Evolutionary conservation across 768 basidiomycete species (phyloP).

Genomic region (Filobasidium floriforme): DNA sequence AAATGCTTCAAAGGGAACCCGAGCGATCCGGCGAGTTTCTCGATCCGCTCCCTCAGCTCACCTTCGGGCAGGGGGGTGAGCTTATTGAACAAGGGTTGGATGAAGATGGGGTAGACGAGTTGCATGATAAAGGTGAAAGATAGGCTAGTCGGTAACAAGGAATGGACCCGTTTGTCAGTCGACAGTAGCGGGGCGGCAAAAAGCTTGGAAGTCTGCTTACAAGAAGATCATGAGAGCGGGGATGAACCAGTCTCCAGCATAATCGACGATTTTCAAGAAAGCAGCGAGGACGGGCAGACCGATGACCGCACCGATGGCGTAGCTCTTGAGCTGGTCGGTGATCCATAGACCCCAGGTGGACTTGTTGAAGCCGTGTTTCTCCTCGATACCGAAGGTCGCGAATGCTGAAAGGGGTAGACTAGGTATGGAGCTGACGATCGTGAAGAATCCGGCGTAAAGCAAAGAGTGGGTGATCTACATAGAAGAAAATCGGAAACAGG

Average conservation of each 20-base stretch:
- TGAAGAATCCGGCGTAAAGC: conserved; percentile 61
- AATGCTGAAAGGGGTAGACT: conserved; percentile 71
- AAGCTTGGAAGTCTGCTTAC: conserved; percentile 49
- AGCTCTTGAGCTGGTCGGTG: conserved; percentile 71
- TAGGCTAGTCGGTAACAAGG: conserved; percentile 51
- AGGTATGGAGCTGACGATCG: conserved; percentile 58
- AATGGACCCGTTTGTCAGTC: not conserved
- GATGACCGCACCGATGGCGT: conserved; percentile 61
- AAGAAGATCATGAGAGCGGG: conserved; percentile 90
- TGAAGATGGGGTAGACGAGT: conserved; percentile 43
- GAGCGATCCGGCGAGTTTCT: conserved; percentile 67
- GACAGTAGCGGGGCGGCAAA: not conserved
- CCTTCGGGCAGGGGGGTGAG: conserved; percentile 74
- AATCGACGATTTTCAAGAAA: conserved; percentile 81
- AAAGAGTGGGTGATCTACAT: conserved; percentile 75
- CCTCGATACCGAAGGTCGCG: conserved; percentile 86
- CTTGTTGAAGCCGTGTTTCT: conserved; percentile 96
- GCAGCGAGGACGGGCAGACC: conserved; percentile 78
- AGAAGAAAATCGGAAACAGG: not conserved
- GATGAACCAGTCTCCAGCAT: conserved; percentile 88
- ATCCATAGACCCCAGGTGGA: conserved; percentile 69
- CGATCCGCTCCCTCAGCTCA: conserved; percentile 68
- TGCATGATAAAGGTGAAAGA: conserved; percentile 74
- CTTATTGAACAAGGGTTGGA: conserved; percentile 96
- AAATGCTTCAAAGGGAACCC: conserved; percentile 89